Evolutionary conservation across 2,329 filamentous ascomycete genomes (phyloP).

Genomic region (Colletotrichum salicis): DNA sequence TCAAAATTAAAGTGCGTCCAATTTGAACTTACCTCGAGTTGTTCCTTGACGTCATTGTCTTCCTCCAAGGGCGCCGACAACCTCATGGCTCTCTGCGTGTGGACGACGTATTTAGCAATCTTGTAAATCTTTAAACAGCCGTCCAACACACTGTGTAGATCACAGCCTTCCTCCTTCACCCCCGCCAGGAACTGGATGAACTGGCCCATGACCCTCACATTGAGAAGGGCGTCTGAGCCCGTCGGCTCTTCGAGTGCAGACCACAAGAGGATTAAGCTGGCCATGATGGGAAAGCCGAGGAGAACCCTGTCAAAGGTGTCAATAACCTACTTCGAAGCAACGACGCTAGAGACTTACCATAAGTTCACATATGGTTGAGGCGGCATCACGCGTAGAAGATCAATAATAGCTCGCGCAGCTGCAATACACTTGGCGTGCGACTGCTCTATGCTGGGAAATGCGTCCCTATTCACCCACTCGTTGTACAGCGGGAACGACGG

Average conservation of each 20-base stretch:
- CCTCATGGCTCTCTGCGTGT: slow-evolving; percentile 16
- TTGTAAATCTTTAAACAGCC: slow-evolving; percentile 31
- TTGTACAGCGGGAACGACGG: background rate
- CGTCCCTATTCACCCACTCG: background rate
- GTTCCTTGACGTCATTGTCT: slow-evolving; percentile 16
- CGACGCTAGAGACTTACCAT: background rate
- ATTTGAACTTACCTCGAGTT: slow-evolving; percentile 17
- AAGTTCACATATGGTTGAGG: slow-evolving; percentile 17
- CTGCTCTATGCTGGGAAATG: background rate
- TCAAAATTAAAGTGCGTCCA: background rate
- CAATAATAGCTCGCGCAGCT: slow-evolving; percentile 24
- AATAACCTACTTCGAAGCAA: background rate
- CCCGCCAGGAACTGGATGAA: slow-evolving; percentile 27
- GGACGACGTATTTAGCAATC: slow-evolving; percentile 26
- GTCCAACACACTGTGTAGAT: slow-evolving; percentile 13
- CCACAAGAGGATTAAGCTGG: slow-evolving; percentile 26
- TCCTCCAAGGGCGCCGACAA: slow-evolving; percentile 13
- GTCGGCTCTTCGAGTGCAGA: slow-evolving; percentile 26
- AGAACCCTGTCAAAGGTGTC: slow-evolving; percentile 4
- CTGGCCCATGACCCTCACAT: slow-evolving; percentile 21
- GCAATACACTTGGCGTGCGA: slow-evolving; percentile 17
- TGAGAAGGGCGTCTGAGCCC: slow-evolving; percentile 8
- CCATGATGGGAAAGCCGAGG: slow-evolving; percentile 18
- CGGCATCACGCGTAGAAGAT: slow-evolving; percentile 4
- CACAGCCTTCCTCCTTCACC: slow-evolving; percentile 22